These are phyloP conservation scores for Thelonectria rubi DNA, from an alignment of 2,329 filamentous ascomycete species.

Conservation along the genomic window DNA sequence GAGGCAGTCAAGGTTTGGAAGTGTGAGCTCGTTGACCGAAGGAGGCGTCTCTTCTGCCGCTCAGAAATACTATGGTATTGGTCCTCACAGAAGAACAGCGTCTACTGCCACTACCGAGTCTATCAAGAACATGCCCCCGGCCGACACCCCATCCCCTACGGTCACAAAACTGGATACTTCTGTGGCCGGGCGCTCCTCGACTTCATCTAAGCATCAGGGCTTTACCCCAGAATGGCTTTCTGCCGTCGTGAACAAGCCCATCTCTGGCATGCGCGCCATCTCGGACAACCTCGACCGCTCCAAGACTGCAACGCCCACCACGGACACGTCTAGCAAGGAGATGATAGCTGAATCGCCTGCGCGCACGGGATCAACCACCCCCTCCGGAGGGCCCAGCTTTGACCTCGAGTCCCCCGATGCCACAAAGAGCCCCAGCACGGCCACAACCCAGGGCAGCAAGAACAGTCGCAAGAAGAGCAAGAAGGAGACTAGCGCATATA, in stretches of 20 bases:
- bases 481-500: conserved; percentile 95
- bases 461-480: conserved; percentile 77
- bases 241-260: conserved; percentile 58
- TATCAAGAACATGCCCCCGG: conserved; percentile 57
- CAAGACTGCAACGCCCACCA: conserved; percentile 59
- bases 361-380: conserved; percentile 78
- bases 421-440: conserved; percentile 63
- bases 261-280: conserved; percentile 78
- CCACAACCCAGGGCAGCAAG: conserved; percentile 58
- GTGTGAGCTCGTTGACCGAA: conserved; percentile 77
- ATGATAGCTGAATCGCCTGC: conserved; percentile 59
- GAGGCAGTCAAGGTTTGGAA: conserved; percentile 81
- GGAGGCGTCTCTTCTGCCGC: conserved; percentile 67
- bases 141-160: conserved; percentile 62
- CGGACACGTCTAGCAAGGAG: conserved; percentile 53
- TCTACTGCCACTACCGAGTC: conserved; percentile 68
- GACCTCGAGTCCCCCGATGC: conserved; percentile 80
- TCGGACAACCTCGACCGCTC: conserved; percentile 77
- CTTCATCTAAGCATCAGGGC: conserved; percentile 55
- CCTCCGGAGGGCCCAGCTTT: conserved; percentile 73
- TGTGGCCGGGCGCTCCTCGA: conserved; percentile 50
- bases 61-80: conserved; percentile 75
- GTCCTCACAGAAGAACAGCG: conserved; percentile 67
- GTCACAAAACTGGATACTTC: conserved; percentile 68
- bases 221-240: conserved; percentile 66